phyloP scores from a whole-genome alignment of 305 asterid species.

The Salvia sclarea region DNA sequence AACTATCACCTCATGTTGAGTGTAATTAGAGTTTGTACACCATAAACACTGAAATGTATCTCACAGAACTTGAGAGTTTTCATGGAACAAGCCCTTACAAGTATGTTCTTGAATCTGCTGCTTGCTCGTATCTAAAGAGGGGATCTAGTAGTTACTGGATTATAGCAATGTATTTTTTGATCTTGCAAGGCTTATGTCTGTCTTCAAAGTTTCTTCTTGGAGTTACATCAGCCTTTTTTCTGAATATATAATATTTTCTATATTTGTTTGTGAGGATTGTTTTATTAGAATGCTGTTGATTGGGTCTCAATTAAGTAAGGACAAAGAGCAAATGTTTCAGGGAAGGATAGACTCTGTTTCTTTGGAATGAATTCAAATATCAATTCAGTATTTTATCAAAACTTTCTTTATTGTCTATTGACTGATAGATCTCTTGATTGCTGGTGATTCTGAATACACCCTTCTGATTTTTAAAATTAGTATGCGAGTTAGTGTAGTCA shows the following conservation, averaged over 20 bases:
- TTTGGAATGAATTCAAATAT: background rate
- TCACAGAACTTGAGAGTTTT: constrained; percentile 12
- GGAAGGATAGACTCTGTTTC: background rate
- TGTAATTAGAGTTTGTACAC: background rate
- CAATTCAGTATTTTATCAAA: constrained; percentile 13
- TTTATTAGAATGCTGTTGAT: background rate
- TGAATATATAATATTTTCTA: background rate
- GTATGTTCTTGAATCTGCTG: constrained; percentile 17
- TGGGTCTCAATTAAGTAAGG: background rate
- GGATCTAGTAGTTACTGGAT: background rate
- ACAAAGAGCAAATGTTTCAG: background rate
- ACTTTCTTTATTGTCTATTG: constrained; percentile 7
- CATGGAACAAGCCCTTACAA: constrained; percentile 6
- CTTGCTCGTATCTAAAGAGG: background rate
- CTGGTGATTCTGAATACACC: constrained; percentile 11
- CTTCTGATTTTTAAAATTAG: constrained; percentile 5
- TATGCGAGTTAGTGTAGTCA: background rate
- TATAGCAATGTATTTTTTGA: background rate
- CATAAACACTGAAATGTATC: constrained; percentile 13
- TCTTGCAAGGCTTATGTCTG: no score
- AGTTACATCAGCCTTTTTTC: background rate
- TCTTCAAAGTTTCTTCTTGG: background rate
- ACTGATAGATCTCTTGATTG: constrained; percentile 18
- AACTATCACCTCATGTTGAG: constrained; percentile 5
- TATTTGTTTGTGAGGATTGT: background rate